Percentiles rank a stretch among this genome's conserved stretches.
Conservation (phyloP, 768 basidiomycete genomes). For the Hypsizygus marmoreus region DNA sequence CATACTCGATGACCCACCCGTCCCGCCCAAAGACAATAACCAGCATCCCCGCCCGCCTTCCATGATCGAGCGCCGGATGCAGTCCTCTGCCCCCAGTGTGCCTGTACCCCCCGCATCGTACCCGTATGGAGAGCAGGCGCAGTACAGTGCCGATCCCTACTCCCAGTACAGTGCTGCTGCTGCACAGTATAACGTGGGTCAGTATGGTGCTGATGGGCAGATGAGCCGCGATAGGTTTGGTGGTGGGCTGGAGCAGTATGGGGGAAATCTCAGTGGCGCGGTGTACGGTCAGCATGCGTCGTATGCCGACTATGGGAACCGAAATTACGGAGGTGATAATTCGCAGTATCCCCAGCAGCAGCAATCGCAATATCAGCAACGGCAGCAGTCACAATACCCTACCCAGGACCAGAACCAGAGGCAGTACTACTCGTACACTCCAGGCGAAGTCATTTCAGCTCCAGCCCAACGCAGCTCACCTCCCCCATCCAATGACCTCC, state of each 20-base stretch:
- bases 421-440: slow-evolving; percentile 9
- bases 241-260: slow-evolving; percentile 8
- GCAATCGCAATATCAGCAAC: slow-evolving; percentile 9
- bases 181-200: slow-evolving; percentile 17
- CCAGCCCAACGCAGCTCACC: neutral
- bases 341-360: slow-evolving; percentile 17
- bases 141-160: slow-evolving; percentile 15
- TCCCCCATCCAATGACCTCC: slow-evolving; percentile 1
- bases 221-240: slow-evolving; percentile 17
- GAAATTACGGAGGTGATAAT: slow-evolving; percentile 11
- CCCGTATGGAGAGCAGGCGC: slow-evolving; percentile 16
- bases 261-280: slow-evolving; percentile 6
- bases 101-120: slow-evolving; percentile 12
- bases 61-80: slow-evolving; percentile 31
- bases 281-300: slow-evolving; percentile 14
- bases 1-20: slow-evolving; percentile 31
- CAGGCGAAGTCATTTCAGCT: slow-evolving; percentile 4
- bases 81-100: slow-evolving; percentile 19
- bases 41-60: slow-evolving; percentile 29
- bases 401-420: slow-evolving; percentile 1
- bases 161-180: slow-evolving; percentile 15
- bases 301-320: slow-evolving; percentile 14
- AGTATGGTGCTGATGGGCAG: slow-evolving; percentile 21
- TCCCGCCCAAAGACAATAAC: slow-evolving; percentile 16
- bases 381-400: slow-evolving; percentile 1